Conservation (phyloP, 2,329 filamentous ascomycete species). For the Pyrenochaeta sp. region DNA sequence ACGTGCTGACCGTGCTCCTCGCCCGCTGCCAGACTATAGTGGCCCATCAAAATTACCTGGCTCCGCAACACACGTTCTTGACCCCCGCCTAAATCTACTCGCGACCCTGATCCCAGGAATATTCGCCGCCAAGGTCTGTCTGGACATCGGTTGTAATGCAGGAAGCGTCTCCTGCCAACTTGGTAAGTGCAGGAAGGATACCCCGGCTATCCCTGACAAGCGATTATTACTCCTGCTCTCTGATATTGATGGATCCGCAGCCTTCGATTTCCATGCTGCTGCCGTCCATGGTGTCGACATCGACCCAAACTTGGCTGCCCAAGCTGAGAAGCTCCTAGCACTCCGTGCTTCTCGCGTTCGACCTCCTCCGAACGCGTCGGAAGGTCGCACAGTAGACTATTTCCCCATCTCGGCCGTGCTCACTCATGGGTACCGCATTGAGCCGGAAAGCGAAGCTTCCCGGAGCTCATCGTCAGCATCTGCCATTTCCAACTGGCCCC, state of each 20-base stretch:
- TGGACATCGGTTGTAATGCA: conserved; percentile 53
- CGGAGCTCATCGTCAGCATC: conserved; percentile 20
- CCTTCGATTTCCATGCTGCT: conserved; percentile 47
- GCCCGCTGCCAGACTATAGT: conserved; percentile 45
- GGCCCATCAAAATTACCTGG: conserved; percentile 46
- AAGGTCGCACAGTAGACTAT: conserved; percentile 36
- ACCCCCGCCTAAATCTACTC: conserved; percentile 48
- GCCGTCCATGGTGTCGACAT: conserved; percentile 52
- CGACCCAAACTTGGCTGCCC: conserved; percentile 46
- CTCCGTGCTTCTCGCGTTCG: conserved; percentile 48
- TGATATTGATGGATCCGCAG: conserved; percentile 45
- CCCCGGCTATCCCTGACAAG: conserved; percentile 34
- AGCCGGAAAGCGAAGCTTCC: conserved; percentile 27
- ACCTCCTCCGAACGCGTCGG: conserved; percentile 26
- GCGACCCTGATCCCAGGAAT: conserved; percentile 42
- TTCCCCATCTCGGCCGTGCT: conserved; percentile 49
- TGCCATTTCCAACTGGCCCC: conserved; percentile 30
- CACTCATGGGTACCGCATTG: conserved; percentile 42
- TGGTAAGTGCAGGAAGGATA: conserved; percentile 40
- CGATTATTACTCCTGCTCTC: conserved; percentile 38
- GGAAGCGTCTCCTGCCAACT: conserved; percentile 50
- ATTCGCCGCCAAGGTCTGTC: conserved; percentile 45
- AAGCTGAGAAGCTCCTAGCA: conserved; percentile 47
- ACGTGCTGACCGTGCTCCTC: conserved; percentile 23
- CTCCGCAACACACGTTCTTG: conserved; percentile 48